phyloP scores from a whole-genome alignment of 225 moss, liverwort and hornwort species.

The Pseudisothecium myosuroides region DNA sequence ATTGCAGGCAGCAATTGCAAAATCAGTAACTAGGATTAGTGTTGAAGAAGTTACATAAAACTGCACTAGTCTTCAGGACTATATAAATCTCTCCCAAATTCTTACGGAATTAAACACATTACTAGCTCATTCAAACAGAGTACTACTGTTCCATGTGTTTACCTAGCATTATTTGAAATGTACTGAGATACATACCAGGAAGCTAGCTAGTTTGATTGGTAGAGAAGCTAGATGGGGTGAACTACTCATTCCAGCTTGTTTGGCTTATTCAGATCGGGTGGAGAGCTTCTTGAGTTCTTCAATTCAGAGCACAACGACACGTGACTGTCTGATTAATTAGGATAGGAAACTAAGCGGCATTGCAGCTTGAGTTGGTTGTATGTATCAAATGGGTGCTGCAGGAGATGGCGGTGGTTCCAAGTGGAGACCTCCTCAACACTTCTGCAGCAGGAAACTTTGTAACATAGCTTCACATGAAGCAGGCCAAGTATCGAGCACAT shows the following conservation, averaged over 20 bases:
- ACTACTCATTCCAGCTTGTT: neutral
- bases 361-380: neutral
- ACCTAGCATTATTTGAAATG: neutral
- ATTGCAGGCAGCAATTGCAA: neutral
- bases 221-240: neutral
- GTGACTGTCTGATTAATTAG: neutral
- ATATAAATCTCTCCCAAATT: neutral
- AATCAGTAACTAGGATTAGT: neutral
- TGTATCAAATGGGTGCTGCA: neutral
- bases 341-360: neutral
- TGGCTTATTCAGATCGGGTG: neutral
- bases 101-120: no score
- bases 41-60: neutral
- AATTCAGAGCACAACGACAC: neutral
- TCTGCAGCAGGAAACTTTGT: neutral
- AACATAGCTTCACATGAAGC: neutral
- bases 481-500: neutral
- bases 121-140: neutral
- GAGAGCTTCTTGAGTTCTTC: neutral
- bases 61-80: no score
- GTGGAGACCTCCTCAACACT: slow-evolving; percentile 3
- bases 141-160: neutral
- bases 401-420: slow-evolving; percentile 22
- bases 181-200: no score
- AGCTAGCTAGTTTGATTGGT: neutral